Percentiles rank a stretch among this genome's conserved stretches.
phyloP scores from a whole-genome alignment of 805 yeast species.

The Yarrowia divulgata region DNA sequence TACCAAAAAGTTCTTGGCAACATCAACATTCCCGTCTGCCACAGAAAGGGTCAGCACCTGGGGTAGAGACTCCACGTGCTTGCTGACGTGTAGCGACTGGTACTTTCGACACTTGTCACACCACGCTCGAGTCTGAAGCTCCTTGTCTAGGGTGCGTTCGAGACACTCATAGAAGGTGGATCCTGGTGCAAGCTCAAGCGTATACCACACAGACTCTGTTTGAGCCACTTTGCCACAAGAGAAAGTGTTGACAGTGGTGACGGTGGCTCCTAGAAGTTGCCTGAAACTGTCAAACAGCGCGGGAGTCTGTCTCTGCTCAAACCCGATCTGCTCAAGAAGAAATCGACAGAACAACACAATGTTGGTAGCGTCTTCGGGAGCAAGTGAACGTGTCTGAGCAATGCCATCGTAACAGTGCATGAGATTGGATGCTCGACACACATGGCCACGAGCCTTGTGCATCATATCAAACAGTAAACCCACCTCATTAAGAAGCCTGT shows the following conservation, averaged over 20 bases:
- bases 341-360: conserved; percentile 59
- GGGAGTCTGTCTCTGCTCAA: conserved; percentile 50
- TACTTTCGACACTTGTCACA: conserved; percentile 61
- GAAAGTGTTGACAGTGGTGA: conserved; percentile 43
- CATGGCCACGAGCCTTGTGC: conserved; percentile 75
- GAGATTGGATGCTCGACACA: conserved; percentile 80
- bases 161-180: conserved; percentile 44
- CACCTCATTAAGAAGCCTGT: conserved; percentile 69
- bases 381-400: conserved; percentile 31
- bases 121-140: conserved; percentile 56
- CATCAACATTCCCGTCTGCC: conserved; percentile 1
- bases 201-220: conserved; percentile 42
- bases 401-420: conserved; percentile 30
- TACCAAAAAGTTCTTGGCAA: conserved; percentile 20
- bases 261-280: conserved; percentile 42
- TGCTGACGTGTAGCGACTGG: conserved; percentile 63
- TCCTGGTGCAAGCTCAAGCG: conserved; percentile 44
- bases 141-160: conserved; percentile 44
- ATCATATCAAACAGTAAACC: conserved; percentile 95
- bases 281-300: conserved; percentile 24
- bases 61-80: conserved; percentile 64
- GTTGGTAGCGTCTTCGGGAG: conserved; percentile 28
- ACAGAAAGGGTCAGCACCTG: conserved; percentile 55
- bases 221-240: conserved; percentile 45
- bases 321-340: conserved; percentile 59